Evolutionary conservation across 331 rosid species (phyloP).

Genomic region (Prunus yedoensis): DNA sequence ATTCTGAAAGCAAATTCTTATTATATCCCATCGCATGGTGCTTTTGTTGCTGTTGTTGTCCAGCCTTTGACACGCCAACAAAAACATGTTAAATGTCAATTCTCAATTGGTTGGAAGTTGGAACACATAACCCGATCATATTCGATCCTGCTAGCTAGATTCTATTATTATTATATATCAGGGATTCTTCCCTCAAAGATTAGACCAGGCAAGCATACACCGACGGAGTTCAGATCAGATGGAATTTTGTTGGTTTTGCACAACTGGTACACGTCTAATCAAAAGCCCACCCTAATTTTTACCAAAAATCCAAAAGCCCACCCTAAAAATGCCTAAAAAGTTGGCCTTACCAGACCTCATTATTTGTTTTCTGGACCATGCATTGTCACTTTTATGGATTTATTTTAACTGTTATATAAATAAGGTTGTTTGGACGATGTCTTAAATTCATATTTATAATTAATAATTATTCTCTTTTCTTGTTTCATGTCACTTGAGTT

Average conservation of each 20-base stretch:
- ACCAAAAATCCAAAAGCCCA: no score
- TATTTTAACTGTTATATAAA: no score
- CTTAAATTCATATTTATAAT: no score
- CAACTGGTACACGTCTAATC: not conserved
- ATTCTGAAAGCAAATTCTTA: not conserved
- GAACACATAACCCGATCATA: not conserved
- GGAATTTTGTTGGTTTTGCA: not conserved
- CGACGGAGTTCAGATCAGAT: not conserved
- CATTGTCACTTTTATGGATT: no score
- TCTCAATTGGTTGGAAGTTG: not conserved
- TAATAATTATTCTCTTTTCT: rapidly evolving
- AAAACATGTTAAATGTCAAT: not conserved
- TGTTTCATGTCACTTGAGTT: no score
- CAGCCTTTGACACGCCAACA: no score
- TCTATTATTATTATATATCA: not conserved
- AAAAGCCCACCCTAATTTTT: no score
- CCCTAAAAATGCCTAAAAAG: not conserved
- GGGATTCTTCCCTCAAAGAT: not conserved
- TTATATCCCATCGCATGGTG: not conserved
- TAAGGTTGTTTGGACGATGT: no score
- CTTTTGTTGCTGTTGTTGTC: no score
- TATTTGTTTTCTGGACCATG: not conserved
- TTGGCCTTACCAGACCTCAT: not conserved
- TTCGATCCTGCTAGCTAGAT: not conserved
- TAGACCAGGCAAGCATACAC: not conserved